phyloP scores from a whole-genome alignment of 495 filamentous ascomycete species.

The Lepidopterella palustris region DNA sequence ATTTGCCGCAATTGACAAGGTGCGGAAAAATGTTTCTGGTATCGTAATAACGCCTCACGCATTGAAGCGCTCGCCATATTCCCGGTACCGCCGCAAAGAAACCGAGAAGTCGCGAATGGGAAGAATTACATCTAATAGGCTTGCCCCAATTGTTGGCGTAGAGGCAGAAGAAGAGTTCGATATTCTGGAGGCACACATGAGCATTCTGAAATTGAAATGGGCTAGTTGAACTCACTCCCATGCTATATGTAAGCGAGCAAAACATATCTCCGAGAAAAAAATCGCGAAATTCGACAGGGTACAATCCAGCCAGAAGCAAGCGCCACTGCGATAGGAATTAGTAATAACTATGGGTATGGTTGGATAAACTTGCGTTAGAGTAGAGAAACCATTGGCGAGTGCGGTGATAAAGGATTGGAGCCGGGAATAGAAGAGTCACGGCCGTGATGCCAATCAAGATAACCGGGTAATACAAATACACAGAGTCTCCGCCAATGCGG shows the following conservation, averaged over 20 bases:
- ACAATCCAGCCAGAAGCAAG: conserved; percentile 74
- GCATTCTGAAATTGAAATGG: conserved; percentile 3
- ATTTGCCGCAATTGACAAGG: conserved; percentile 88
- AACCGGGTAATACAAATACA: conserved; percentile 87
- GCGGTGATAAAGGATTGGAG: conserved; percentile 64
- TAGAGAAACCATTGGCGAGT: conserved; percentile 78
- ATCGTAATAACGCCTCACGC: conserved; percentile 81
- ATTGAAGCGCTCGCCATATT: conserved; percentile 85
- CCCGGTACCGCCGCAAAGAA: conserved; percentile 81
- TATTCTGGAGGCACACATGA: conserved; percentile 53
- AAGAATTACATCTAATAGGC: conserved; percentile 74
- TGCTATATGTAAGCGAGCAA: conserved; percentile 85
- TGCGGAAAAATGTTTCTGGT: conserved; percentile 86
- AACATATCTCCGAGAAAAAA: conserved; percentile 98
- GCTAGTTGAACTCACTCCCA: conserved; percentile 57
- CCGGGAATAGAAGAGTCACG: conserved; percentile 66
- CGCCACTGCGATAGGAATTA: conserved; percentile 55
- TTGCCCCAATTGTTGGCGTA: conserved; percentile 70
- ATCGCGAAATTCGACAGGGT: conserved; percentile 92
- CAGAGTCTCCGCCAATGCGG: conserved; percentile 51
- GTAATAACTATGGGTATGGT: neutral
- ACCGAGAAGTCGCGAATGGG: conserved; percentile 73
- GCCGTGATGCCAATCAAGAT: conserved; percentile 63
- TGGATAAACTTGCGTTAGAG: conserved; percentile 58
- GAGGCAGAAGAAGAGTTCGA: conserved; percentile 90